Percentiles rank a stretch among this genome's conserved stretches.
Evolutionary conservation across 2,329 filamentous ascomycete species (phyloP).

Genomic region (Eurotiales sp.): DNA sequence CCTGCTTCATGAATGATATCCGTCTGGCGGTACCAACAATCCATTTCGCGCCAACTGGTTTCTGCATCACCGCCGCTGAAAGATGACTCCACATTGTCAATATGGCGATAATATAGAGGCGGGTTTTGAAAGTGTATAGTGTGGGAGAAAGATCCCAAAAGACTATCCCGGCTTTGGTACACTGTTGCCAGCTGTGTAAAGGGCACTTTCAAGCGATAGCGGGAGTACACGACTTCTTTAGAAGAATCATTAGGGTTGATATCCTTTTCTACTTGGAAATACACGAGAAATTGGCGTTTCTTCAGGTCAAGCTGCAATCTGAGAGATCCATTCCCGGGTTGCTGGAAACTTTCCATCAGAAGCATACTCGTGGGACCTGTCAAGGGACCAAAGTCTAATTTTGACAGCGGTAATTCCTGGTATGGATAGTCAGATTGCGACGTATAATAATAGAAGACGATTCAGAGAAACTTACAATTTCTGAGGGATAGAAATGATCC

Average conservation of each 20-base stretch:
- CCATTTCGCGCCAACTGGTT: conserved; percentile 52
- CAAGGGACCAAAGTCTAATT: conserved; percentile 62
- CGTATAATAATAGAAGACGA: neutral
- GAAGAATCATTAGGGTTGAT: conserved; percentile 1
- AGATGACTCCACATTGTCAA: conserved; percentile 32
- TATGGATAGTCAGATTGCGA: neutral
- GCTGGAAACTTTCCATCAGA: conserved; percentile 49
- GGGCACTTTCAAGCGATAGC: conserved; percentile 43
- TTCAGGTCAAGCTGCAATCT: conserved; percentile 42
- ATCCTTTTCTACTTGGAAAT: conserved; percentile 37
- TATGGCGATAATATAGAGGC: conserved; percentile 43
- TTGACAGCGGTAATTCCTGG: conserved; percentile 44
- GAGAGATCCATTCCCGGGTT: conserved; percentile 21
- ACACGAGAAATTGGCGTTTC: conserved; percentile 43
- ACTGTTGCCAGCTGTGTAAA: conserved; percentile 41
- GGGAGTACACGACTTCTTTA: conserved; percentile 8
- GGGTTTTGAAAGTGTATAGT: conserved; percentile 41
- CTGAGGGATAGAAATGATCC: conserved; percentile 30
- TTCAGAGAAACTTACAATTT: conserved; percentile 29
- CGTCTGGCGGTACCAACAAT: conserved; percentile 62
- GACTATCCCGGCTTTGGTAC: conserved; percentile 27
- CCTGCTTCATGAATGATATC: conserved; percentile 50
- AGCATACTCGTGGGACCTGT: conserved; percentile 55
- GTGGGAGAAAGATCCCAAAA: conserved; percentile 25
- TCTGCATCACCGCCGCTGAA: conserved; percentile 36